Evolutionary conservation across 768 basidiomycete species (phyloP).

Genomic region (Tricholoma furcatifolium): DNA sequence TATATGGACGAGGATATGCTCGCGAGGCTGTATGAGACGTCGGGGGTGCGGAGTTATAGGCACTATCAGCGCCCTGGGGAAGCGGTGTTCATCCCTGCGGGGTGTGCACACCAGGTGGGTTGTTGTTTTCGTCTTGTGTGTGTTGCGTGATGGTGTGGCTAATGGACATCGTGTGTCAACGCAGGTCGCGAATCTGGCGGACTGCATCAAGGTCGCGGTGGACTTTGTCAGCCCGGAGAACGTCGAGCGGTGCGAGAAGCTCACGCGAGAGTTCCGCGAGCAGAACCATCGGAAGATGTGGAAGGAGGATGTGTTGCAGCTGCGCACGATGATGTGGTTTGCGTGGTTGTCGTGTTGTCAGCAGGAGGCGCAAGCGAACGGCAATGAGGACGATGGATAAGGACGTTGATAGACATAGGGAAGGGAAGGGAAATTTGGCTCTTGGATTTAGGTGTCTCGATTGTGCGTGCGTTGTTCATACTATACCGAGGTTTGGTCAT

Average conservation of each 20-base stretch:
- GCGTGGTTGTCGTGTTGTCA: slow-evolving; percentile 74
- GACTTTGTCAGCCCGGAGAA: slow-evolving; percentile 50
- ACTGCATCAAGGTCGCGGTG: slow-evolving; percentile 90
- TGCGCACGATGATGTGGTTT: slow-evolving; percentile 93
- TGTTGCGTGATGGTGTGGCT: neutral
- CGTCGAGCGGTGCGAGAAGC: slow-evolving; percentile 77
- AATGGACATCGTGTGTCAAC: neutral
- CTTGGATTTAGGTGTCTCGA: no score
- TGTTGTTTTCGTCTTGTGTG: neutral
- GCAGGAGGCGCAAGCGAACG: slow-evolving; percentile 17
- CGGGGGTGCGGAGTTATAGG: slow-evolving; percentile 75
- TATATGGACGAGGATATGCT: slow-evolving; percentile 76
- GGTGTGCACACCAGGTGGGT: slow-evolving; percentile 84
- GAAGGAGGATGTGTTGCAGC: slow-evolving; percentile 93
- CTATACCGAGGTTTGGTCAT: no score
- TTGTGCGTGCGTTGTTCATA: no score
- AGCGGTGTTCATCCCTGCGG: slow-evolving; percentile 94
- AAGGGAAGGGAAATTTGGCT: no score
- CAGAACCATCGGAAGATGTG: slow-evolving; percentile 87
- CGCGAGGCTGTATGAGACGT: slow-evolving; percentile 61
- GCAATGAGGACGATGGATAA: no score
- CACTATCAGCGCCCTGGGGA: slow-evolving; percentile 91
- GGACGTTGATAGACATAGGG: no score
- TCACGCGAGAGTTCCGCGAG: slow-evolving; percentile 87
- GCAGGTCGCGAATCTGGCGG: slow-evolving; percentile 89